Conservation (phyloP, 139 green algal species). For the Auxenochlorella pyrenoidosa region DNA sequence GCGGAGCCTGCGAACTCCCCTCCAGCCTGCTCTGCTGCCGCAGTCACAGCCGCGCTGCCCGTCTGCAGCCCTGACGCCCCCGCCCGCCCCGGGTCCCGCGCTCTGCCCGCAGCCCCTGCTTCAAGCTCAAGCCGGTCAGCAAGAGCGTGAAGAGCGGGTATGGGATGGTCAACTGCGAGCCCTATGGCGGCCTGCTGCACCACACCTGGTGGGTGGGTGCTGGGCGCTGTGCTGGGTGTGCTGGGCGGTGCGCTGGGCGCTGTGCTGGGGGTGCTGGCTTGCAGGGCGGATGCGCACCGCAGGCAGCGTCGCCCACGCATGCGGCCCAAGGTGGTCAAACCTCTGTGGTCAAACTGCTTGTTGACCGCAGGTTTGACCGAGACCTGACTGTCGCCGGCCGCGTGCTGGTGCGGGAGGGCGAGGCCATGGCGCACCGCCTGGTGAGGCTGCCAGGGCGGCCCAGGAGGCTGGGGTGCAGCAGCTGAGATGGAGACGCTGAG, state of each 20-base stretch:
- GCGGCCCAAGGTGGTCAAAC: too few relatives aligned
- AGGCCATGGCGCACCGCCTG: conserved; percentile 49
- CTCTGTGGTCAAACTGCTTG: too few relatives aligned
- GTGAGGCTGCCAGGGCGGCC: conserved; percentile 16
- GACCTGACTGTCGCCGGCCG: conserved; percentile 92
- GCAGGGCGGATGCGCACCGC: too few relatives aligned
- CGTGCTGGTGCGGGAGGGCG: conserved; percentile 71
- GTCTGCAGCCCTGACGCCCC: background rate
- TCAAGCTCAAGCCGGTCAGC: conserved; percentile 89
- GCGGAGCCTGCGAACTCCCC: too few relatives aligned
- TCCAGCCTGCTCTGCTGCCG: too few relatives aligned
- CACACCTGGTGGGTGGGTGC: conserved; percentile 80
- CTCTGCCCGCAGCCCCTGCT: conserved; percentile 69
- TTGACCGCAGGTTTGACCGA: conserved; percentile 84
- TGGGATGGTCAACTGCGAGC: conserved; percentile 87
- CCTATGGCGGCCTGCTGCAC: conserved; percentile 97
- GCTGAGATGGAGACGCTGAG: too few relatives aligned
- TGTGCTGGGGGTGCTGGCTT: too few relatives aligned
- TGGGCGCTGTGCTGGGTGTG: background rate
- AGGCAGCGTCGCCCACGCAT: too few relatives aligned
- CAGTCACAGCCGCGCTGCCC: background rate
- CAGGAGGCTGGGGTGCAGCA: too few relatives aligned
- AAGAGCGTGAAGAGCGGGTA: conserved; percentile 55
- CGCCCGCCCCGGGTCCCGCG: background rate
- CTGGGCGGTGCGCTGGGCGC: too few relatives aligned